Evolutionary conservation across 768 basidiomycete species (phyloP).

Genomic region (Tephrocybe sp.): DNA sequence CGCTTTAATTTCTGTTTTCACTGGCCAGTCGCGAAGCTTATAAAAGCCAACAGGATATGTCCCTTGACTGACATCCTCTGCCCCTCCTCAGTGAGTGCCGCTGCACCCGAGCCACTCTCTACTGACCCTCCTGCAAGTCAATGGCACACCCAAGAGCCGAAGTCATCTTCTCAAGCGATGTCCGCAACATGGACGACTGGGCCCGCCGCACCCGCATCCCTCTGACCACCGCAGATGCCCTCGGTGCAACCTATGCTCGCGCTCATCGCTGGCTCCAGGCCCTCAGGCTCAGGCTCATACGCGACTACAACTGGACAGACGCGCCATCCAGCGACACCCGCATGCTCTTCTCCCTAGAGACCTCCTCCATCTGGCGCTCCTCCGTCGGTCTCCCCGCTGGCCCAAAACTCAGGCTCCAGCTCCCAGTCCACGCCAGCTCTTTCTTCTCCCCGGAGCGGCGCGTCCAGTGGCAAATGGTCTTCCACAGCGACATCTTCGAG

Average conservation of each 20-base stretch:
- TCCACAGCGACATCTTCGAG: slow-evolving; percentile 76
- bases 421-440: slow-evolving; percentile 78
- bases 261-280: slow-evolving; percentile 75
- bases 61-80: slow-evolving; percentile 17
- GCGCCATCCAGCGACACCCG: slow-evolving; percentile 58
- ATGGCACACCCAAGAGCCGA: slow-evolving; percentile 40
- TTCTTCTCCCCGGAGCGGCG: slow-evolving; percentile 85
- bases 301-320: slow-evolving; percentile 71
- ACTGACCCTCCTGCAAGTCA: too few species aligned
- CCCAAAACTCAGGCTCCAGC: slow-evolving; percentile 68
- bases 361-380: slow-evolving; percentile 76
- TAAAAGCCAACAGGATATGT: slow-evolving; percentile 40
- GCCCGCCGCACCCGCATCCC: slow-evolving; percentile 77
- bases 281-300: slow-evolving; percentile 63
- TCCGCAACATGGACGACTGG: slow-evolving; percentile 83
- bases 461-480: slow-evolving; percentile 90
- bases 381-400: slow-evolving; percentile 74
- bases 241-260: slow-evolving; percentile 78
- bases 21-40: slow-evolving; percentile 46
- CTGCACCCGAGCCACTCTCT: too few species aligned
- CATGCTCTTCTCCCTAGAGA: slow-evolving; percentile 79
- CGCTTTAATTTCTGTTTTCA: slow-evolving; percentile 43
- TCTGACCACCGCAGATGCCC: slow-evolving; percentile 78
- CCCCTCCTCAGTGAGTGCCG: slow-evolving; percentile 6
- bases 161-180: slow-evolving; percentile 78